Conservation (phyloP, 257 asterid genomes). For the Cynanchum wilfordii region DNA sequence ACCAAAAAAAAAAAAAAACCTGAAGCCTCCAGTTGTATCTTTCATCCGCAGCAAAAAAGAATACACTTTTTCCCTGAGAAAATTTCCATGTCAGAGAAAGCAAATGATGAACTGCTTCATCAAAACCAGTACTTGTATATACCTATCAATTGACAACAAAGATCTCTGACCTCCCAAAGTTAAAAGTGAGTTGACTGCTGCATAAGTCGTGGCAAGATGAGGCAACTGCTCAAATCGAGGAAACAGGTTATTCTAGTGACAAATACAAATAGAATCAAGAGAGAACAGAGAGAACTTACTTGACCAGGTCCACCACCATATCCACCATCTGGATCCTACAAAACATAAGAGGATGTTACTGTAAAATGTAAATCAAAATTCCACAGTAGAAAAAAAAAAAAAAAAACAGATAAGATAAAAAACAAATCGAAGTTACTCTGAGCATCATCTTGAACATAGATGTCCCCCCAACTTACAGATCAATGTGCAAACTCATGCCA, state of each 20-base stretch:
- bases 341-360: neutral
- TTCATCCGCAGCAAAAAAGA: conserved; percentile 72
- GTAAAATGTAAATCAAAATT: neutral
- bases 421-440: neutral
- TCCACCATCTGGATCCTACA: conserved; percentile 86
- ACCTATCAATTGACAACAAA: conserved; percentile 80
- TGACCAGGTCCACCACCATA: conserved; percentile 99
- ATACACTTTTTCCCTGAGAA: conserved; percentile 50
- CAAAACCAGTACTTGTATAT: neutral
- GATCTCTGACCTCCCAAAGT: conserved; percentile 71
- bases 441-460: neutral
- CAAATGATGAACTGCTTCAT: neutral
- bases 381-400: neutral
- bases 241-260: neutral
- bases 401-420: neutral
- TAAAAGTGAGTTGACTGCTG: conserved; percentile 79
- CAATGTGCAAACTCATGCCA: conserved; percentile 1
- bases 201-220: conserved; percentile 96
- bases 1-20: too few relatives aligned
- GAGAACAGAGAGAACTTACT: conserved; percentile 36
- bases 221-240: conserved; percentile 55
- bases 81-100: conserved; percentile 2
- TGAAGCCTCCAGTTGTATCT: conserved; percentile 89
- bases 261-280: neutral
- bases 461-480: neutral